Conservation (phyloP, 2,329 filamentous ascomycete species). For the Blumeriella jaapii region DNA sequence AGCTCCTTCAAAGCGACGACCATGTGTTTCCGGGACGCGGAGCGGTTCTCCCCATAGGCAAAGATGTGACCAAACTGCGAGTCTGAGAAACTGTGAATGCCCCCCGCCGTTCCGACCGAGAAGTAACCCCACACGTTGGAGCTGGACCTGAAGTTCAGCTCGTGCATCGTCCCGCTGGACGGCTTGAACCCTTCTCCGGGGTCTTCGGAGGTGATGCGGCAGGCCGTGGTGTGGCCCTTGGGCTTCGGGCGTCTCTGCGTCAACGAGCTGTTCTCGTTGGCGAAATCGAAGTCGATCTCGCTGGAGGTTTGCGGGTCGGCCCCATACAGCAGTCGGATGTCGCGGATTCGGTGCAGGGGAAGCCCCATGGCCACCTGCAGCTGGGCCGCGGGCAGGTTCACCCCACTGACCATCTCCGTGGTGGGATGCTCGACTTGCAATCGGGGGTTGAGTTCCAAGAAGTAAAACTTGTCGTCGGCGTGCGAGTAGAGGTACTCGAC, state of each 20-base stretch:
- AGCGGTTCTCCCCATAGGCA: slow-evolving; percentile 94
- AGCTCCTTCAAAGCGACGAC: slow-evolving; percentile 95
- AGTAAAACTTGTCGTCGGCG: slow-evolving; percentile 97
- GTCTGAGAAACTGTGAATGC: slow-evolving; percentile 98
- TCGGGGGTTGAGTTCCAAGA: slow-evolving; percentile 96
- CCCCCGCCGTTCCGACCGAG: slow-evolving; percentile 90
- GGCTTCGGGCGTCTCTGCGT: slow-evolving; percentile 82
- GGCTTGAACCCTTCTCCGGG: slow-evolving; percentile 99
- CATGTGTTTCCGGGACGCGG: slow-evolving; percentile 97
- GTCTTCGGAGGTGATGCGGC: slow-evolving; percentile 98
- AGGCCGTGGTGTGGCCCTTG: slow-evolving; percentile 95
- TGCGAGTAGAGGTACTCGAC: slow-evolving; percentile 99
- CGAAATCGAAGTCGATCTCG: slow-evolving; percentile 95
- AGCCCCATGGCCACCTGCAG: slow-evolving; percentile 99
- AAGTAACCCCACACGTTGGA: slow-evolving; percentile 99
- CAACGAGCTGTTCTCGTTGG: slow-evolving; percentile 68
- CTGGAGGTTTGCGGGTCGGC: slow-evolving; percentile 79
- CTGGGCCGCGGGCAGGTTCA: slow-evolving; percentile 93
- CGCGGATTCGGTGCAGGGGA: slow-evolving; percentile 85
- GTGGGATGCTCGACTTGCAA: slow-evolving; percentile 99
- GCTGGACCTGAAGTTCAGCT: slow-evolving; percentile 96
- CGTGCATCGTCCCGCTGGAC: slow-evolving; percentile 97
- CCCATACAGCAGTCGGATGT: slow-evolving; percentile 93
- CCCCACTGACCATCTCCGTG: slow-evolving; percentile 97
- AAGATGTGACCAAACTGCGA: slow-evolving; percentile 99